phyloP scores from a whole-genome alignment of 169 alveolate genomes.

The Plasmodium yoelii region DNA sequence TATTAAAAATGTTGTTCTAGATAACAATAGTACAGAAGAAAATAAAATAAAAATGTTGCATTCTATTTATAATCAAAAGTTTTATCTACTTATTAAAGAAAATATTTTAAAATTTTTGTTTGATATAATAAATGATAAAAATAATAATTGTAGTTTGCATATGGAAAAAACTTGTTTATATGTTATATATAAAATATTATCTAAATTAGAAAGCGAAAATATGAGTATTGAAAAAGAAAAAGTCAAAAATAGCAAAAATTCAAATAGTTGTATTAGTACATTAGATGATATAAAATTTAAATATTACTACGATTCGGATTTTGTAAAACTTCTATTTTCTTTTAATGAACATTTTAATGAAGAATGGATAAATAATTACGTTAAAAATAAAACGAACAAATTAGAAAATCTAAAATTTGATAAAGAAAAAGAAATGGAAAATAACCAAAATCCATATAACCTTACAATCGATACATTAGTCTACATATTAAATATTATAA shows the following conservation, averaged over 20 bases:
- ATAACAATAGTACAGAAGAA: slow-evolving; percentile 29
- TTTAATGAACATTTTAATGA: slow-evolving; percentile 29
- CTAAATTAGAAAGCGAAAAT: slow-evolving; percentile 32
- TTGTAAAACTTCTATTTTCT: slow-evolving; percentile 23
- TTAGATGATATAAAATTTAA: slow-evolving; percentile 33
- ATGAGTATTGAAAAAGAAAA: slow-evolving; percentile 16
- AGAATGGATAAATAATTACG: slow-evolving; percentile 40
- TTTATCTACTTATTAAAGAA: slow-evolving; percentile 32
- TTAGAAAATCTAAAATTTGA: slow-evolving; percentile 39
- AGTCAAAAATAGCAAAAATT: not conserved
- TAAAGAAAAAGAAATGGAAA: slow-evolving; percentile 7
- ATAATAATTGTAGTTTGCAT: not conserved
- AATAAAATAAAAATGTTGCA: slow-evolving; percentile 52
- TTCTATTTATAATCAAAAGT: slow-evolving; percentile 41
- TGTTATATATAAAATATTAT: slow-evolving; percentile 33
- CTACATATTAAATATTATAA: slow-evolving; percentile 30
- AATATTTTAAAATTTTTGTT: slow-evolving; percentile 35
- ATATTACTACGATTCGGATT: slow-evolving; percentile 33
- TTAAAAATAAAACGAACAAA: slow-evolving; percentile 16
- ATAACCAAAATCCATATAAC: not conserved
- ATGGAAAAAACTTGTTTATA: slow-evolving; percentile 29
- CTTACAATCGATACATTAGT: slow-evolving; percentile 4
- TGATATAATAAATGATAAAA: slow-evolving; percentile 14
- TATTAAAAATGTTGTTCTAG: slow-evolving; percentile 3
- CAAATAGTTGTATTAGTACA: slow-evolving; percentile 33